Evolutionary conservation across 306 rosid genomes (phyloP).

Genomic region (Gastrolobium bilobum): DNA sequence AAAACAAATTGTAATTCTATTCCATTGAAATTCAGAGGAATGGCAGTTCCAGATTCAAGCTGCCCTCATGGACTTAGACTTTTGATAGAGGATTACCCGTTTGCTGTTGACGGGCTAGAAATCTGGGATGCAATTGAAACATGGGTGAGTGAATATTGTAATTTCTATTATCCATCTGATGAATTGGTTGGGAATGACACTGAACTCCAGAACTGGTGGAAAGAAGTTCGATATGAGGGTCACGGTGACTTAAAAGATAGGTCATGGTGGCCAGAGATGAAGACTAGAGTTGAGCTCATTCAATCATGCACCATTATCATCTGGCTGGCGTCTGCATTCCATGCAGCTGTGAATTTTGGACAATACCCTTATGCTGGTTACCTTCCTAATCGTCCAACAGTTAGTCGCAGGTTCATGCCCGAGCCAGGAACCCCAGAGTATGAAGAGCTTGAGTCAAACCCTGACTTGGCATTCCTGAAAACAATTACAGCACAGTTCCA

Average conservation of each 20-base stretch:
- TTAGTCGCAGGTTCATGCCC: conserved; percentile 96
- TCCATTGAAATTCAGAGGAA: conserved; percentile 67
- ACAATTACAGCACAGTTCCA: conserved; percentile 93
- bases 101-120: conserved; percentile 87
- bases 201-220: conserved; percentile 88
- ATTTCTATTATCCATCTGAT: conserved; percentile 68
- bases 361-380: conserved; percentile 94
- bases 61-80: conserved; percentile 77
- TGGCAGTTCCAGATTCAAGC: conserved; percentile 70
- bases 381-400: conserved; percentile 95
- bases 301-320: conserved; percentile 79
- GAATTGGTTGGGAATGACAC: conserved; percentile 59
- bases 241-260: conserved; percentile 87
- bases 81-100: conserved; percentile 86
- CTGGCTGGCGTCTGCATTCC: conserved; percentile 96
- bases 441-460: conserved; percentile 70
- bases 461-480: conserved; percentile 79
- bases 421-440: conserved; percentile 86
- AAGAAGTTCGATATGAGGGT: conserved; percentile 73
- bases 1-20: conserved; percentile 15
- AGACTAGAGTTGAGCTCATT: conserved; percentile 66
- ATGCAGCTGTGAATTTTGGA: conserved; percentile 97
- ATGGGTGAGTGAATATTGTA: conserved; percentile 84
- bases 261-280: conserved; percentile 89
- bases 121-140: conserved; percentile 86